Percentiles rank a stretch among this genome's conserved stretches.
These are phyloP conservation scores for Trichosphaerium sp. DNA, from an alignment of 78 protist species.

Conservation along the genomic window DNA sequence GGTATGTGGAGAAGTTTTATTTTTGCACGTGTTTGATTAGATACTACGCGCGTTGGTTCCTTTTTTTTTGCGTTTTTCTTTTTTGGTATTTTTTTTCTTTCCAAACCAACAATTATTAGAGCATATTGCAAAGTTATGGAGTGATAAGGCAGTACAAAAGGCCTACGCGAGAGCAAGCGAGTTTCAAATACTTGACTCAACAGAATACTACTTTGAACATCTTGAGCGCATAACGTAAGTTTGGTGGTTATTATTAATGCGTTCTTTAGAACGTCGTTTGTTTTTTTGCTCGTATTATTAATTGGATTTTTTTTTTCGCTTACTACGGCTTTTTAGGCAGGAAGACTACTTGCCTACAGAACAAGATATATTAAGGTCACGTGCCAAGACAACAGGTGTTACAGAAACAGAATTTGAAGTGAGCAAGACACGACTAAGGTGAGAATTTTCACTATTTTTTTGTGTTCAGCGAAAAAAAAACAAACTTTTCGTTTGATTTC, in stretches of 20 bases:
- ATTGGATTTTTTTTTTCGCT: conserved; percentile 1
- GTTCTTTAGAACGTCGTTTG: no score
- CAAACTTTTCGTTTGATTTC: neutral
- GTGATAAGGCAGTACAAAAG: conserved; percentile 53
- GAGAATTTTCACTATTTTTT: neutral
- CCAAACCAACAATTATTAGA: no score
- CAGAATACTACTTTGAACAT: conserved; percentile 29
- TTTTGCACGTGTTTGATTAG: no score
- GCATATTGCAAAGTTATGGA: no score
- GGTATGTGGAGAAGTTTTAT: no score
- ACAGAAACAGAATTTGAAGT: conserved; percentile 50
- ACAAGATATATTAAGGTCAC: conserved; percentile 56
- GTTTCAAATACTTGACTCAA: neutral
- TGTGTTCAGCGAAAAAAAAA: neutral
- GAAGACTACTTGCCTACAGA: conserved; percentile 53
- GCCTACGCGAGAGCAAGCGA: conserved; percentile 24
- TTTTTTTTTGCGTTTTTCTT: no score
- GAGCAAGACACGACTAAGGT: conserved; percentile 32
- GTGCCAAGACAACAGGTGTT: conserved; percentile 66
- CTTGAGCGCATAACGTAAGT: conserved; percentile 42
- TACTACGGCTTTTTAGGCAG: neutral
- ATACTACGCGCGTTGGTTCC: no score
- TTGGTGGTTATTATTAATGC: no score
- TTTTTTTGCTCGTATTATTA: no score
- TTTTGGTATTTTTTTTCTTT: no score